Evolutionary conservation across 139 green algal species (phyloP), one percentile per base, ranked within the genome.

Genomic region (Chlamydomonas applanata): DNA sequence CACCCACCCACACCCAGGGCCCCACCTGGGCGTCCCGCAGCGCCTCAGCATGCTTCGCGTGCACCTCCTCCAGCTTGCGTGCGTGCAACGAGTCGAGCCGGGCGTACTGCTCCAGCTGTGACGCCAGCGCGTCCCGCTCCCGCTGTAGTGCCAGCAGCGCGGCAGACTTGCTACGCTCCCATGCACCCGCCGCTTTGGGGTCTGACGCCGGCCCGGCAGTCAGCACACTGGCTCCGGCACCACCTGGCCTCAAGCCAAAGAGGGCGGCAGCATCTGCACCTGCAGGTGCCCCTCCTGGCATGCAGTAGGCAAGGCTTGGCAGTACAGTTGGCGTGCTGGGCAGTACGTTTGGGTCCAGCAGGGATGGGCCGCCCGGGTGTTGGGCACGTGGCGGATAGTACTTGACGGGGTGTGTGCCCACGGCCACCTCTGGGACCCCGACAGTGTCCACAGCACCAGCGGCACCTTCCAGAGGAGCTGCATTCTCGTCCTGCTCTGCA

Each of bases 101-200:
- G 5, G 33, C 61, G 49, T 74, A 77, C 11, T 59, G 20, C 62
- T 82, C 70, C 52, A 77, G 30, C 76, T 82, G 70, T 34, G 52
- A 35, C 2, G 29, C 24, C 24, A 82, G 64, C 25, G 69, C 73
- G 24, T 73, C 54, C n/a, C 64, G 61, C 56, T 78, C 67, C 35
- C 64, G 69, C 35, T 73, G 46, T 49, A 80, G 69, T 40, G 78
- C 72, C 49, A 77, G 45, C n/a, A 86, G 71, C 13, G 72, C 80
- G 16, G 36, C 60, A 52, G 76, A 65, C 46, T 72, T 69, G 40
- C 64, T 66, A 36, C 69, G 73, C 73, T 75, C 66, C 74, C 74
- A 75, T 2, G 40, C 40, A 7, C 40, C 40, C 7, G 40, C 40
- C 11, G 40, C 11, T 11, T 49, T 49, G 40, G 40, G 40, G 40